Percentiles rank a stretch among this genome's conserved stretches.
Evolutionary conservation across 1,284 basidiomycete genomes (phyloP).

Genomic region (Volvariella surrecta): DNA sequence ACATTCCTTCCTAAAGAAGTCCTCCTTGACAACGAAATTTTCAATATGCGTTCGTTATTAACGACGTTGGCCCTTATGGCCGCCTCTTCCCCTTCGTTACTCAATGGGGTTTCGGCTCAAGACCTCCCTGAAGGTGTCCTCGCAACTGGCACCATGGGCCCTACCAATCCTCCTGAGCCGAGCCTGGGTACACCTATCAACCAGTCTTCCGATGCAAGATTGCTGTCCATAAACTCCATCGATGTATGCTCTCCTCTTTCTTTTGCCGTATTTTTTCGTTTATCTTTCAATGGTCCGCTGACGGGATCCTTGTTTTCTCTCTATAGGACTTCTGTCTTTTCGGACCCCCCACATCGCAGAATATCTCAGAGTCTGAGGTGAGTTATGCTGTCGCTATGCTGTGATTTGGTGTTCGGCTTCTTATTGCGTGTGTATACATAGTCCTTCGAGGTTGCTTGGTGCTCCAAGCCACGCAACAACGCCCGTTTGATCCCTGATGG

Average conservation of each 20-base stretch:
- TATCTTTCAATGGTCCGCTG: neutral
- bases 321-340: conserved; percentile 32
- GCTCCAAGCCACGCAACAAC: conserved; percentile 53
- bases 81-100: too few relatives aligned
- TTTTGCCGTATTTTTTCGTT: neutral
- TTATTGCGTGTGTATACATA: conserved; percentile 16
- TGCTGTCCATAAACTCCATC: conserved; percentile 29
- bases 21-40: too few relatives aligned
- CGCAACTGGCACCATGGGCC: conserved; percentile 30
- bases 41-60: too few relatives aligned
- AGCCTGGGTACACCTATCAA: conserved; percentile 29
- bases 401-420: neutral
- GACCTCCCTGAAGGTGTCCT: conserved; percentile 24
- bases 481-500: conserved; percentile 53
- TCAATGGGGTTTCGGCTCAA: conserved; percentile 15
- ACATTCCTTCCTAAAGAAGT: too few relatives aligned
- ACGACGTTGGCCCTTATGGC: too few relatives aligned
- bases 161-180: conserved; percentile 28
- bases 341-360: conserved; percentile 23
- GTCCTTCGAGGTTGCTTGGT: conserved; percentile 61
- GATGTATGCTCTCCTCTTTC: conserved; percentile 21
- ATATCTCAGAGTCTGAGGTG: conserved; percentile 29
- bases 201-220: conserved; percentile 28
- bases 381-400: conserved; percentile 1
- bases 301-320: neutral